Percentiles rank a stretch among this genome's conserved stretches.
These are phyloP conservation scores for Moesziomyces sp. DNA, from an alignment of 1,284 basidiomycete species.

Conservation along the genomic window DNA sequence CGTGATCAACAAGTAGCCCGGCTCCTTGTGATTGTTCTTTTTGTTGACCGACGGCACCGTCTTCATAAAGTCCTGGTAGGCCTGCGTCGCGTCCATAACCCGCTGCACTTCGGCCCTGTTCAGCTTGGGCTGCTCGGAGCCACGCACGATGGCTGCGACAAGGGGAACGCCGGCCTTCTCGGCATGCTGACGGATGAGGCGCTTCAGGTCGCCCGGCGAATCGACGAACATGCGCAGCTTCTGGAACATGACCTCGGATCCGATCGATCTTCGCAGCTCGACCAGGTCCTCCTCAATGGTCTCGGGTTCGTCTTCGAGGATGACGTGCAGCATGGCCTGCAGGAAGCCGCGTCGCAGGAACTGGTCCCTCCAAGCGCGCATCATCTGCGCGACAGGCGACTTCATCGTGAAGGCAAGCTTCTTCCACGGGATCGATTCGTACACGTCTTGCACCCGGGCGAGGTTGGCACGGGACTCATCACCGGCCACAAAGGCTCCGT, in stretches of 20 bases:
- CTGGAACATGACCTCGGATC: conserved; percentile 58
- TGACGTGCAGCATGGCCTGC: conserved; percentile 54
- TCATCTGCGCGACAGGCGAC: conserved; percentile 54
- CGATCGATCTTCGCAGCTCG: conserved; percentile 52
- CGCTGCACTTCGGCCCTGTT: conserved; percentile 61
- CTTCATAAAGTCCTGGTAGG: conserved; percentile 57
- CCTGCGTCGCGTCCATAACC: conserved; percentile 58
- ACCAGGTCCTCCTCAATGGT: conserved; percentile 58
- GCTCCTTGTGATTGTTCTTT: conserved; percentile 56
- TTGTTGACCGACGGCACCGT: conserved; percentile 48
- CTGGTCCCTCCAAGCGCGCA: conserved; percentile 57
- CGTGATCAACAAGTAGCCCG: conserved; percentile 55
- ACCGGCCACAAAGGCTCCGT: conserved; percentile 61
- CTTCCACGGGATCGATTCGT: conserved; percentile 62
- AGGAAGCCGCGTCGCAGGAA: conserved; percentile 56
- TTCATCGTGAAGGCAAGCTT: conserved; percentile 60
- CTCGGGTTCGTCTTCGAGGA: conserved; percentile 61
- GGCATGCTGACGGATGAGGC: conserved; percentile 62
- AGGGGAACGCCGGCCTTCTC: conserved; percentile 59
- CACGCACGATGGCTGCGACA: conserved; percentile 64
- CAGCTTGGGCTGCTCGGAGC: conserved; percentile 62
- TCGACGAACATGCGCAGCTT: conserved; percentile 63
- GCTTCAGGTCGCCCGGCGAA: conserved; percentile 60
- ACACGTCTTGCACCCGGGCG: conserved; percentile 51
- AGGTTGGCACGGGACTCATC: conserved; percentile 62